A percentile compares a stretch with the other conserved stretches of the same genome.
Evolutionary conservation across 352 stramenopile species (phyloP).

Genomic region (Elongisporangium anandrum): DNA sequence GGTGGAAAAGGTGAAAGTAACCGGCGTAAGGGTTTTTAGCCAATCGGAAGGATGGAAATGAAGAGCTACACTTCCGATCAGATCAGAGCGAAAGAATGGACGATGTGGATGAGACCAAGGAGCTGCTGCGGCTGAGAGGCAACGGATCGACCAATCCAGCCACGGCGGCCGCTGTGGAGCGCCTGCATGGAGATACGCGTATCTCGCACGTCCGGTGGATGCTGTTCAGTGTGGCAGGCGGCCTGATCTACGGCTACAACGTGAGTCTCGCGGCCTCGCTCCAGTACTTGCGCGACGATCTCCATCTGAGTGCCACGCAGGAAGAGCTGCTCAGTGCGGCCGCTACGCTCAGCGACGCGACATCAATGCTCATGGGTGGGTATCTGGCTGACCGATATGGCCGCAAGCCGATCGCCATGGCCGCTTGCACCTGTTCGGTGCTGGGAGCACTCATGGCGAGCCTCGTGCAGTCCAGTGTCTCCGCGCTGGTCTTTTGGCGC

Average conservation of each 20-base stretch:
- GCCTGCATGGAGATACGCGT: constrained; percentile 9
- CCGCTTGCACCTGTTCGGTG: constrained; percentile 71
- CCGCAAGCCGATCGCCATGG: constrained; percentile 62
- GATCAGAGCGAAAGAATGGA: neutral
- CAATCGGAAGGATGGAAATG: neutral
- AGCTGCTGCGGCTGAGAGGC: constrained; percentile 47
- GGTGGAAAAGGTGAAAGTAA: neutral
- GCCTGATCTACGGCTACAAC: constrained; percentile 88
- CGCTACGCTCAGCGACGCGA: constrained; percentile 75
- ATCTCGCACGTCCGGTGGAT: constrained; percentile 61
- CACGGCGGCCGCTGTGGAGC: constrained; percentile 1
- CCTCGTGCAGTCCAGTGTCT: constrained; percentile 46
- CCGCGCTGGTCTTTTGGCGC: constrained; percentile 62
- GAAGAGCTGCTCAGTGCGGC: constrained; percentile 76
- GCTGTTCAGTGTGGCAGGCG: constrained; percentile 76
- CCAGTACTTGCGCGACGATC: constrained; percentile 76
- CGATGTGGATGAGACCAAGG: constrained; percentile 41
- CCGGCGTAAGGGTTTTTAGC: neutral
- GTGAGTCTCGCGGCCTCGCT: constrained; percentile 76
- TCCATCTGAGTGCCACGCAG: constrained; percentile 56
- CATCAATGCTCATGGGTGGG: constrained; percentile 75
- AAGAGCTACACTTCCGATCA: neutral
- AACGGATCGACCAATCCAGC: constrained; percentile 2
- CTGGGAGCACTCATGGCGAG: constrained; percentile 54
- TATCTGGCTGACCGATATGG: constrained; percentile 70